Evolutionary conservation across 805 yeast genomes (phyloP).

Genomic region (Kluyveromyces nonfermentans): DNA sequence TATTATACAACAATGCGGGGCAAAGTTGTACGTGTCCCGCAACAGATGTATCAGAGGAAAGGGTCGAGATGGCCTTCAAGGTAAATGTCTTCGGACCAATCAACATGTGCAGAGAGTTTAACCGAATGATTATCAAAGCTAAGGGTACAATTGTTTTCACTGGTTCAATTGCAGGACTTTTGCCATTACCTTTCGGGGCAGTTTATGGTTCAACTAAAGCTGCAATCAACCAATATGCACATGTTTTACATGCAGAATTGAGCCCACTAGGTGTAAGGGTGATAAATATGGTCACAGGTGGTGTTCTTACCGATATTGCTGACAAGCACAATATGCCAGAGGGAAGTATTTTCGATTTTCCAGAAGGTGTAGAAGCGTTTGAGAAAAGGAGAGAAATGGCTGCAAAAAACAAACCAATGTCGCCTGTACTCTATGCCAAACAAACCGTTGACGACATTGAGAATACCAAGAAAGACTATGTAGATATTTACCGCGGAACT

Average conservation of each 20-base stretch:
- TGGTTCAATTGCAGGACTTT: slow-evolving; percentile 58
- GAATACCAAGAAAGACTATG: slow-evolving; percentile 26
- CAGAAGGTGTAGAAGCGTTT: slow-evolving; percentile 43
- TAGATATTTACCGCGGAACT: slow-evolving; percentile 51
- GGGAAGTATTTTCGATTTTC: slow-evolving; percentile 43
- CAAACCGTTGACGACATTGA: slow-evolving; percentile 44
- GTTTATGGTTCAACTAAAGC: slow-evolving; percentile 64
- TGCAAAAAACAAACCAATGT: slow-evolving; percentile 47
- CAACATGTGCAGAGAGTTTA: slow-evolving; percentile 50
- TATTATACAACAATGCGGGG: slow-evolving; percentile 70
- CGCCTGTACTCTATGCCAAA: slow-evolving; percentile 47
- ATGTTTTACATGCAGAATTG: slow-evolving; percentile 53
- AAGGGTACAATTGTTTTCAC: slow-evolving; percentile 66
- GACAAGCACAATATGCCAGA: slow-evolving; percentile 53
- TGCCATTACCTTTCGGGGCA: slow-evolving; percentile 63
- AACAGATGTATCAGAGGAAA: slow-evolving; percentile 51
- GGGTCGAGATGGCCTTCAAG: slow-evolving; percentile 41
- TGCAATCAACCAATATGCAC: slow-evolving; percentile 66
- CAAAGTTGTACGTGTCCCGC: slow-evolving; percentile 67
- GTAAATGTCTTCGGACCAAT: slow-evolving; percentile 68
- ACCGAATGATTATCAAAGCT: slow-evolving; percentile 47
- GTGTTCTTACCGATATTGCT: slow-evolving; percentile 61
- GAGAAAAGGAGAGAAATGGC: slow-evolving; percentile 50
- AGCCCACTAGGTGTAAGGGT: slow-evolving; percentile 66
- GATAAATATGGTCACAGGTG: slow-evolving; percentile 64